Evolutionary conservation across 352 stramenopile genomes (phyloP), one percentile per base, ranked within the genome.

Genomic region (Phytophthora meadii): DNA sequence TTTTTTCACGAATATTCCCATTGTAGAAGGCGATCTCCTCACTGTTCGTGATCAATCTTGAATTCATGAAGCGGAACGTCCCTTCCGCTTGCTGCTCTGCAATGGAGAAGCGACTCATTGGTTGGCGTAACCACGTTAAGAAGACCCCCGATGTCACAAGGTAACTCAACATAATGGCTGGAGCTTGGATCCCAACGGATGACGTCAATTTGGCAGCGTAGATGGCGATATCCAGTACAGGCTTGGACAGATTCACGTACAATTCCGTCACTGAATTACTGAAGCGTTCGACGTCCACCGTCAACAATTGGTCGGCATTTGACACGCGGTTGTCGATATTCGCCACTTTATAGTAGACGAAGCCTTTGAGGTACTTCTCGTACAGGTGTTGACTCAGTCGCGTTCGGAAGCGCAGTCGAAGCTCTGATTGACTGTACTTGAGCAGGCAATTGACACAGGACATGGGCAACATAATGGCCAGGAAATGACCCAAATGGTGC

Each of bases 1-100:
- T 68, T 52, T 90, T 87, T 60, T 97, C 91, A 8, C 89, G 81
- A 8, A 89, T 74, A 54, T 96, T 95, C 48, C 90, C 90, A 52
- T 95, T 90, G 76, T 96, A 97, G 56, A 97, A 97, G 8, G 90
- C 90, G 47, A 97, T 95, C 54, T 94, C 87, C 71, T 97, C 89
- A 53, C 88, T 92, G 71, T 97, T 85, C n/a, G 87, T 94, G 57
- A 96, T 88, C 4, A 97, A 58, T 12, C 91, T 76, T 46, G 88
- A 89, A 78, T 97, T 94, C 72, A 97, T 91, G 65, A 88, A 94
- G 51, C 87, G 85, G 70, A 94, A 95, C 34, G 76, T 90, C 62
- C 87, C 88, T 54, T 95, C 87, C 66, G 93, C 80, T 46, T 92
- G 81, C 39, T 93, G 83, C 60, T 94, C 84, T 2, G 85, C 82